Evolutionary conservation across 2,329 filamentous ascomycete species (phyloP).

Genomic region (Xylariaceae sp.): DNA sequence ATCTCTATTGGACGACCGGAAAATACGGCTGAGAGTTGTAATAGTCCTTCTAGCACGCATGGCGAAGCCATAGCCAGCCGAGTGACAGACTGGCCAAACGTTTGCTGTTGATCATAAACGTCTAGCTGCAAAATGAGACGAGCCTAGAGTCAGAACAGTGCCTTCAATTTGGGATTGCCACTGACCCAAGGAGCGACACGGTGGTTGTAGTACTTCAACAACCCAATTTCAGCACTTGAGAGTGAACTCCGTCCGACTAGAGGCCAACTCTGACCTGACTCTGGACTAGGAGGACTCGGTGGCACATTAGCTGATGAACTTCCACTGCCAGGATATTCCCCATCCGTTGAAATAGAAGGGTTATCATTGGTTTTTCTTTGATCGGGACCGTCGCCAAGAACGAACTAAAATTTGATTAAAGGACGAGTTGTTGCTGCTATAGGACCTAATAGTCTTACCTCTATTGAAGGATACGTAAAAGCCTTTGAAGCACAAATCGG

Average conservation of each 20-base stretch:
- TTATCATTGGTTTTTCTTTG: background rate
- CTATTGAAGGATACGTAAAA: slow-evolving; percentile 11
- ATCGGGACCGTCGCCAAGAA: background rate
- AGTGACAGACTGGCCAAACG: slow-evolving; percentile 13
- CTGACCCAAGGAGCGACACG: slow-evolving; percentile 29
- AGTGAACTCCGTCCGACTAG: slow-evolving; percentile 14
- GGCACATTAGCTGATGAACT: background rate
- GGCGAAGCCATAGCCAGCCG: slow-evolving; percentile 23
- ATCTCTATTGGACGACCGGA: slow-evolving; percentile 7
- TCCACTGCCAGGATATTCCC: background rate
- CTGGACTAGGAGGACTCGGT: background rate
- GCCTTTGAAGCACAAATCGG: background rate
- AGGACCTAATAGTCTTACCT: no score
- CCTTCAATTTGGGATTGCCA: background rate
- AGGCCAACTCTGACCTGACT: background rate
- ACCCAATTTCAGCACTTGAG: slow-evolving; percentile 21
- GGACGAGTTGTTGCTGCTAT: no score
- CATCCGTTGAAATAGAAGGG: background rate
- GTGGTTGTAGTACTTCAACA: slow-evolving; percentile 28
- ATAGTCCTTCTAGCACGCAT: slow-evolving; percentile 21
- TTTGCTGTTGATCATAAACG: slow-evolving; percentile 19
- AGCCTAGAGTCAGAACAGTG: background rate
- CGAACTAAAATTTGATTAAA: slow-evolving; percentile 4
- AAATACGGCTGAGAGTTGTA: slow-evolving; percentile 26
- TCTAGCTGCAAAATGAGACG: slow-evolving; percentile 10